Base-by-base conservation (phyloP, 805 yeast genomes). In the Schwanniomyces yamadae region DNA sequence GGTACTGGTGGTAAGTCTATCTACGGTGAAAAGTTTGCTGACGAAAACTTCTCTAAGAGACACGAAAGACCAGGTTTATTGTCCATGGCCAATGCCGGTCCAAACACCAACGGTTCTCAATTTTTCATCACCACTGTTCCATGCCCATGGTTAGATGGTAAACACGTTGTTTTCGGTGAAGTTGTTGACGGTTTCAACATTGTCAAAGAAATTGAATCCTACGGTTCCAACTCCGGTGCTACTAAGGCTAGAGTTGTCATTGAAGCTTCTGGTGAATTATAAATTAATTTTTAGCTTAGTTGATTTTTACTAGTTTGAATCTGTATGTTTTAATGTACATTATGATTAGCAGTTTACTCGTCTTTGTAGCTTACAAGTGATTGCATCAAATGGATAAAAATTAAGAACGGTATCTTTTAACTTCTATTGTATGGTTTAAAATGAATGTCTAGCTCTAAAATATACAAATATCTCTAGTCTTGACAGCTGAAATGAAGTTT, bases 1-100 rank as follows among this genome's bases (percentile, higher is more conserved):
- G 97, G 98, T 52, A 80, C 84, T 53, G 98, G 98, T 63, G 98
- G 98, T 63, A 81, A 80, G 66, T 82, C 89, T 31, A 84, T 84
- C 65, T 84, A 84, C 64, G 93, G 91, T 52, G 69, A 69, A 49
- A 79, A 77, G 47, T 78, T 79, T 50, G 68, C 73, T 24, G 82
- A 78, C 44, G 82, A 79, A 68, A 82, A 84, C 75, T 85, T 85
- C 58, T 49, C 63, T 49, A 77, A 78, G 71, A 81, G 63, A 51
- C 95, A 87, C 76, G 78, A 75, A 64, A 80, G 73, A 59, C 83
- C 91, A 45, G 95, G 95, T 58, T 71, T 85, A 48, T 67, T 87
- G 57, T 86, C 95, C 27, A 87, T 87, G 96, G 96, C 96, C 45
- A 87, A 87, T 52, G 84, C 91, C 40, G 96, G 96, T 51, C 91